phyloP scores from a whole-genome alignment of 176 grass and related monocot species.

The Raddia distichophylla region DNA sequence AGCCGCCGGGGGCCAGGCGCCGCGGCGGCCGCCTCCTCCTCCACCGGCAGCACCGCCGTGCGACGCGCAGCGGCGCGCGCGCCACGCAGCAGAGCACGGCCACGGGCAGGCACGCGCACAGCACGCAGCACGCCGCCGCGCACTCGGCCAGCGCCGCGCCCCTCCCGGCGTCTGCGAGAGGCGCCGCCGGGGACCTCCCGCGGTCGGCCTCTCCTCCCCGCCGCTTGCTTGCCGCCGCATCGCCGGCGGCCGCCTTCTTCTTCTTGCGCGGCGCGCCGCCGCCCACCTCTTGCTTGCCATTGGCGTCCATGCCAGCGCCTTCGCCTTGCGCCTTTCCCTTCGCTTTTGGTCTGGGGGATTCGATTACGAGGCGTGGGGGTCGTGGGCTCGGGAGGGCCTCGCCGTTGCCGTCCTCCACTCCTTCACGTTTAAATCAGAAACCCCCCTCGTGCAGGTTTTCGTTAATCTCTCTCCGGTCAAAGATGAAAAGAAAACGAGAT shows the following conservation, averaged over 20 bases:
- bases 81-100: constrained; percentile 60
- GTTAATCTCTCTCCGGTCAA: background rate
- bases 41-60: constrained; percentile 42
- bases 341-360: constrained; percentile 3
- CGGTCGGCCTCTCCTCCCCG: background rate
- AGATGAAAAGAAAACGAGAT: background rate
- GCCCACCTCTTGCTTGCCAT: background rate
- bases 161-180: constrained; percentile 11
- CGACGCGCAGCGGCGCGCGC: constrained; percentile 56
- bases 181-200: constrained; percentile 31
- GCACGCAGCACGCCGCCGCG: constrained; percentile 54
- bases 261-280: constrained; percentile 1
- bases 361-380: background rate
- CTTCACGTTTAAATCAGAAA: constrained; percentile 22
- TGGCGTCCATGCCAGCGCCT: constrained; percentile 22
- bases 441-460: background rate
- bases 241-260: background rate
- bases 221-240: constrained; percentile 32
- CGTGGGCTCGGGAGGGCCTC: background rate
- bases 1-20: constrained; percentile 39
- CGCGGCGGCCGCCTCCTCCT: background rate
- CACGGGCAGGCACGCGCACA: constrained; percentile 75
- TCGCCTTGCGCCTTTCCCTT: background rate
- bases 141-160: constrained; percentile 59
- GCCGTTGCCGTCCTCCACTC: background rate